Percentiles rank a stretch among this genome's conserved stretches.
phyloP scores from a whole-genome alignment of 306 rosid species.

The Betula pendula region DNA sequence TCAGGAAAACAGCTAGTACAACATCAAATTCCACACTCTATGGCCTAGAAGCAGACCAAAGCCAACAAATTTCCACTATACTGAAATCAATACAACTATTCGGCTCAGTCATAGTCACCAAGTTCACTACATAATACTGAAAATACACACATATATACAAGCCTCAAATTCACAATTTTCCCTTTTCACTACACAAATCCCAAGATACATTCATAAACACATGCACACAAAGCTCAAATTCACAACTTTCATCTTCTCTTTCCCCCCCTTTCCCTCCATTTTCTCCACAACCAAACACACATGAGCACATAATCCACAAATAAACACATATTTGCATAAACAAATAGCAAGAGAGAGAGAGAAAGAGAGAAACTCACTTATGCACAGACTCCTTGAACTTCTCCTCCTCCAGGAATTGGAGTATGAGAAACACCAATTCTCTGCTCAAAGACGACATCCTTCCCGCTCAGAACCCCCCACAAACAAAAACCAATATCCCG shows the following conservation, averaged over 20 bases:
- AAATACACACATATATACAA: background rate
- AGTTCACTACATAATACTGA: background rate
- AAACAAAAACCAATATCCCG: background rate
- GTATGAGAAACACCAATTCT: conserved; percentile 87
- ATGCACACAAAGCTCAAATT: background rate
- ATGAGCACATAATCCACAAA: background rate
- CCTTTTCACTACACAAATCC: background rate
- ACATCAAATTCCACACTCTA: background rate
- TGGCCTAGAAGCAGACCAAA: background rate
- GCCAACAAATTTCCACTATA: background rate
- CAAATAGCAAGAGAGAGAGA: background rate
- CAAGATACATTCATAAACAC: background rate
- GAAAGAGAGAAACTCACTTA: conserved; percentile 40
- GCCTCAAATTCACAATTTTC: background rate
- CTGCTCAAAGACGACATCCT: conserved; percentile 75
- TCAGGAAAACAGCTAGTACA: background rate
- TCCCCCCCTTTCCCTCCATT: conserved; percentile 4
- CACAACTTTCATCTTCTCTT: background rate
- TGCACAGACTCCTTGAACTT: conserved; percentile 73
- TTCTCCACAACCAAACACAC: background rate
- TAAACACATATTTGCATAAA: background rate
- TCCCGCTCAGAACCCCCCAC: conserved; percentile 12
- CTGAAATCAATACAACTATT: background rate
- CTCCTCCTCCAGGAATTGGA: conserved; percentile 87
- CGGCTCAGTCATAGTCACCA: background rate